Evolutionary conservation across 1,284 basidiomycete genomes (phyloP), one percentile per base, ranked within the genome.

Genomic region (Pascua guehoae): DNA sequence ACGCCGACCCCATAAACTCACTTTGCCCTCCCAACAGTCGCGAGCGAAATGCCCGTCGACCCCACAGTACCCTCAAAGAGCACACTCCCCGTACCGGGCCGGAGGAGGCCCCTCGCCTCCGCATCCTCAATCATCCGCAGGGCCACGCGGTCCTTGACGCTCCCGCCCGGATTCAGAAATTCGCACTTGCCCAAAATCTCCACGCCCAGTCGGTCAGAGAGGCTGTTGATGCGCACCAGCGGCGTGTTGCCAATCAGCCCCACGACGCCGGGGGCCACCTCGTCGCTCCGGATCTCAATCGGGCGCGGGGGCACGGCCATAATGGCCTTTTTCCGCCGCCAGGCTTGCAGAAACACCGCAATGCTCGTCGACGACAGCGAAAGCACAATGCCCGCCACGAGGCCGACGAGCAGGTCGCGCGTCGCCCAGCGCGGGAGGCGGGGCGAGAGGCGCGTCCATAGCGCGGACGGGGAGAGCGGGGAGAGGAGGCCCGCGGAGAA

Each of bases 61-160:
- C 96, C 95, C 2, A 96, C 91, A 0, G 95, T 98, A 0, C 96
- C 96, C 75, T 99, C 96, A 60, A 98, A 98, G 48, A 99, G 92
- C 14, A 92, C 86, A 0, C 90, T 96, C 2, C 89, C 88, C 0
- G 91, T 93, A 64, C 94, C 77, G 0, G 95, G 96, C 63, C 86
- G 83, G 1, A 99, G 78, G 8, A 92, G 79, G 0, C 92, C 92
- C 63, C 84, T 81, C 14, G 83, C 82, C 74, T 98, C 96, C 0
- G 96, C 96, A 69, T 97, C 90, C 60, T 91, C 84, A 63, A 97
- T 91, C 80, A 97, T 91, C 72, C 86, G 84, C 53, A 98, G 75
- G 0, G 94, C 95, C 12, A 99, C 94, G 18, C 96, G 84, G 75
- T 99, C 96, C 76, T 99, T 99, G 47, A 98, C 89, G 55, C 92